A percentile compares a stretch with the other conserved stretches of the same genome.
These are phyloP conservation scores for Cercospora sp. DNA, from an alignment of 2,329 filamentous ascomycete genomes.

Conservation along the genomic window DNA sequence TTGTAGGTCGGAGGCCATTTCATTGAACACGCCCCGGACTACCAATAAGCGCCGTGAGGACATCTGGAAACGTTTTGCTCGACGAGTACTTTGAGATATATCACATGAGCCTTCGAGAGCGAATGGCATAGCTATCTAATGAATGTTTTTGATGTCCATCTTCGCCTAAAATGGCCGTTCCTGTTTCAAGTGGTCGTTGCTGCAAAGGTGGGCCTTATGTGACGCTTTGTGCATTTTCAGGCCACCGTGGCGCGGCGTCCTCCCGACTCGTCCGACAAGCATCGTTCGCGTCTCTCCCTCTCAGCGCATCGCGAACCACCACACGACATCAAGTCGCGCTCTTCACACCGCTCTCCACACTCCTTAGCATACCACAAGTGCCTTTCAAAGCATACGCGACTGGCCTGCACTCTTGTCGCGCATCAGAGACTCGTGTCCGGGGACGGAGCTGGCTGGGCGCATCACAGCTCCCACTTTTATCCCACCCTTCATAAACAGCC, in stretches of 20 bases:
- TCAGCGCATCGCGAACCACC: not conserved
- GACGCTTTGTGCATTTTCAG: not conserved
- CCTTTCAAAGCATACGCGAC: not conserved
- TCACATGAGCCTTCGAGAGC: not conserved
- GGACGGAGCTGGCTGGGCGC: not conserved
- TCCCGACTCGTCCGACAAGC: constrained; percentile 2
- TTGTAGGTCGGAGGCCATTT: not conserved
- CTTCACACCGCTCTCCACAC: not conserved
- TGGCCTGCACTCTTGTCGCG: not conserved
- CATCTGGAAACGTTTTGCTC: not conserved
- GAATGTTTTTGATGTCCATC: not conserved
- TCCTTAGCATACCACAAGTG: not conserved
- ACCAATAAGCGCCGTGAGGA: not conserved
- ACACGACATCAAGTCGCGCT: not conserved
- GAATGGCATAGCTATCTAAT: not conserved
- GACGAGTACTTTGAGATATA: not conserved
- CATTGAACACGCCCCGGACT: not conserved
- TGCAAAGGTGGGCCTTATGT: not conserved
- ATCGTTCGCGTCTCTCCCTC: constrained; percentile 5
- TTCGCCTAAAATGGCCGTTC: not conserved
- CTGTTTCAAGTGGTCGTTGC: not conserved
- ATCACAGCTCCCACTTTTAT: constrained; percentile 3
- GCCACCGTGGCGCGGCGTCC: not conserved
- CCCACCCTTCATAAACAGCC: not conserved
- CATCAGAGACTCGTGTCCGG: not conserved